Evolutionary conservation across 1,284 basidiomycete species (phyloP).

Genomic region (Ganoderma boninense): DNA sequence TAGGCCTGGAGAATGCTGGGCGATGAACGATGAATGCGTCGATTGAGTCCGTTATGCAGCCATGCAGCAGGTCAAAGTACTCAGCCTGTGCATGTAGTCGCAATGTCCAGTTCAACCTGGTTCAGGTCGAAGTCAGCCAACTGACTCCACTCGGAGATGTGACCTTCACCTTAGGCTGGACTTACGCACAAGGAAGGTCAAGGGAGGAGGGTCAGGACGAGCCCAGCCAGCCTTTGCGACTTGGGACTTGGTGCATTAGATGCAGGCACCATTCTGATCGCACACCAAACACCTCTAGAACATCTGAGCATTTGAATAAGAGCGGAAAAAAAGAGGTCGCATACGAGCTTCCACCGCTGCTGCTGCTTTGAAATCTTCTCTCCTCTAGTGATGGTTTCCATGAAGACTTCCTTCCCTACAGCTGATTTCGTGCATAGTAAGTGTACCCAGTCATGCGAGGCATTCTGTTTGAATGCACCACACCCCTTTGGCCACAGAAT

Average conservation of each 20-base stretch:
- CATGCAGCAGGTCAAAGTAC: too few species aligned
- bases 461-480: conserved; percentile 98
- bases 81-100: too few species aligned
- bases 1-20: too few species aligned
- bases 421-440: conserved; percentile 95
- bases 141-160: too few species aligned
- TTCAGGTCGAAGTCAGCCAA: too few species aligned
- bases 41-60: too few species aligned
- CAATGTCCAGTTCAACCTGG: too few species aligned
- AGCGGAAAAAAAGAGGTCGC: conserved; percentile 36
- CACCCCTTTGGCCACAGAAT: conserved; percentile 96
- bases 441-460: conserved; percentile 94
- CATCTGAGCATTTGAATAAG: conserved; percentile 10
- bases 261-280: conserved; percentile 89
- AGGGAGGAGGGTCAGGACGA: too few species aligned
- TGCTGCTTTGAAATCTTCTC: conserved; percentile 89
- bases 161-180: too few species aligned
- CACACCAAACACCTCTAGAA: conserved; percentile 87
- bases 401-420: conserved; percentile 95
- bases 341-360: conserved; percentile 95
- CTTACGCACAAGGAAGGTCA: too few species aligned
- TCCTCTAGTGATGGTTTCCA: conserved; percentile 96
- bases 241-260: conserved; percentile 94
- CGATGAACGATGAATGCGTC: too few species aligned
- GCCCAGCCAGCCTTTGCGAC: too few species aligned